Base-by-base conservation (phyloP, 768 basidiomycete species). In the Amanita inopinata region DNA sequence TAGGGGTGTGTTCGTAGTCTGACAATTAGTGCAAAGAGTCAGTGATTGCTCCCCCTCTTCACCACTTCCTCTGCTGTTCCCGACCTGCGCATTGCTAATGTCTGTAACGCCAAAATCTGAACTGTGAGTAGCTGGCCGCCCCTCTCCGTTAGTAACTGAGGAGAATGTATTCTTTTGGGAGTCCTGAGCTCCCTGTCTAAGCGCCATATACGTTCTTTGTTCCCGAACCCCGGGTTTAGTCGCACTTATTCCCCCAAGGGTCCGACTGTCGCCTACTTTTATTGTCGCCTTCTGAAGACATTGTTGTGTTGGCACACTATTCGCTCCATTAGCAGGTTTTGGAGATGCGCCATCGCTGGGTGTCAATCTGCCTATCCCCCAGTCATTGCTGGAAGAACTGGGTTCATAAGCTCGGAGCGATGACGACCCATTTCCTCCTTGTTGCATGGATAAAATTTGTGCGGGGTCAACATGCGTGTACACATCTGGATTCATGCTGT, bases 21-120 rank as follows among this genome's bases (percentile, higher is more conserved):
- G 82, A 61, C 93, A 97, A 56, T 97, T 97, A 4, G 87, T 90
- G 60, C 93, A 97, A 20, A 86, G 67, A 1, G 90, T 96, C 6
- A 83, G 88, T 5, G 76, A 57, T 45, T 73, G 70, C 34, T 87
- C 85, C 39, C 71, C 76, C 43, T 84, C 82, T 47, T 83, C 87
- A 36, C 47, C 43, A 45, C 48, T 33, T 30, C 54, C 53, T 43
- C 33, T 40, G n/a, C 20, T 38, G 10, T 31, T 35, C 7, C 3
- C 22, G n/a, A 19, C 12, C 22, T 24, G 36, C 14, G 38, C 12
- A n/a, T n/a, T n/a, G 14, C 35, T 19, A 24, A 23, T 35, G 22
- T 38, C 38, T 33, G 22, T 46, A n/a, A 11, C 17, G n/a, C 36
- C 27, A 6, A 40, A 38, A 19, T 46, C 45, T 10, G 43, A 8